These are phyloP conservation scores for Dioszegia aurantiaca DNA, from an alignment of 768 basidiomycete species.

Conservation along the genomic window DNA sequence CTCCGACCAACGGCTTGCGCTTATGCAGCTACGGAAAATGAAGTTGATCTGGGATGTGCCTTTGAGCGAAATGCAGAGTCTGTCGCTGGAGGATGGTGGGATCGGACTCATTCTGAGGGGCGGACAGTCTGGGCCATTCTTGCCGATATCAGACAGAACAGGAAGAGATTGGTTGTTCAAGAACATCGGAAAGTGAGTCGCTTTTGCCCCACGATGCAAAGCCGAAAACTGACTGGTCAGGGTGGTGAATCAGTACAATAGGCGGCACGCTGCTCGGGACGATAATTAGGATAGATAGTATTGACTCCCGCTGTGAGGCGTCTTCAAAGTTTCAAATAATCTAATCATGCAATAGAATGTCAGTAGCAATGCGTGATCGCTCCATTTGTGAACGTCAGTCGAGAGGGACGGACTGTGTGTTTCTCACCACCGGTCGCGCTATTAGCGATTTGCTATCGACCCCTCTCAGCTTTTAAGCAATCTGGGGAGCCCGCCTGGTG, in stretches of 20 bases:
- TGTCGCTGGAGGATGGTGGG: slow-evolving; percentile 85
- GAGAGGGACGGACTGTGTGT: no score
- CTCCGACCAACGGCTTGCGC: slow-evolving; percentile 73
- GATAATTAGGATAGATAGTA: slow-evolving; percentile 18
- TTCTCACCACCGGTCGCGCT: no score
- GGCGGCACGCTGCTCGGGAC: slow-evolving; percentile 39
- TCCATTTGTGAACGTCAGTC: no score
- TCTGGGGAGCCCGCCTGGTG: no score
- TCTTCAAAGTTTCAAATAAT: no score
- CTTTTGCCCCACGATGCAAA: not conserved
- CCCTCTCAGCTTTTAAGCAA: no score
- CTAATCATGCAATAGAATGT: no score
- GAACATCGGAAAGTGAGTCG: slow-evolving; percentile 52
- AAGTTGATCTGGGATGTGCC: slow-evolving; percentile 88
- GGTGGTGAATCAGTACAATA: slow-evolving; percentile 46
- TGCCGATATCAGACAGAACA: slow-evolving; percentile 52
- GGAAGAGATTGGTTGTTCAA: slow-evolving; percentile 54
- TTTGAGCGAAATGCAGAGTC: slow-evolving; percentile 77
- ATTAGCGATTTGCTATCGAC: no score
- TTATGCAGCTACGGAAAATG: slow-evolving; percentile 80
- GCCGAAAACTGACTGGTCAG: slow-evolving; percentile 17
- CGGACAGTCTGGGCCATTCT: slow-evolving; percentile 54
- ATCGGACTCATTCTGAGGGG: slow-evolving; percentile 75
- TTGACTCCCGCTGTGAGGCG: no score
- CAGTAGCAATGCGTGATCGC: no score